These are phyloP conservation scores for Gaertneriomyces sp. DNA, from an alignment of 192 early-diverging fungal genomes.

Conservation along the genomic window DNA sequence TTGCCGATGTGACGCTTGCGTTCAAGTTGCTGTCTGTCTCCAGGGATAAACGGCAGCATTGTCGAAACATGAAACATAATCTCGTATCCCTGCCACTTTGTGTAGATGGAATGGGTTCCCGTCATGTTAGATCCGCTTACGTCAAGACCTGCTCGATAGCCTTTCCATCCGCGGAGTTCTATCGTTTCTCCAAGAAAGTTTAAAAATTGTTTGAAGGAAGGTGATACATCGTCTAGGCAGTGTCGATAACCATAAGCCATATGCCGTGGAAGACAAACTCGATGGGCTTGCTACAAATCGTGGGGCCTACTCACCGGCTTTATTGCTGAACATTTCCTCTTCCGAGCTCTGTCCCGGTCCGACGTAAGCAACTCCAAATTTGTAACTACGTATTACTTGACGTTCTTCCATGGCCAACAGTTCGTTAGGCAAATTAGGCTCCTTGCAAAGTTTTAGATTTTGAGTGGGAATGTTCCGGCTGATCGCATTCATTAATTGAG, in stretches of 20 bases:
- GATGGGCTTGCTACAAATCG: not conserved
- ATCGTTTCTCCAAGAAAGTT: constrained; percentile 69
- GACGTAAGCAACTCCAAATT: constrained; percentile 75
- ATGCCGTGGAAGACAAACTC: not conserved
- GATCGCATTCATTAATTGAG: constrained; percentile 50
- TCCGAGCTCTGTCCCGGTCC: constrained; percentile 67
- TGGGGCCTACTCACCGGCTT: constrained; percentile 31
- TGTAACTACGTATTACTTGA: constrained; percentile 68
- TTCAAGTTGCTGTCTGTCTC: constrained; percentile 69
- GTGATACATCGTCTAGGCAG: constrained; percentile 34
- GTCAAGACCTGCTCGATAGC: constrained; percentile 75
- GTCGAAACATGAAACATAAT: constrained; percentile 79
- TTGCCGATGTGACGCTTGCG: constrained; percentile 71
- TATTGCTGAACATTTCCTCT: constrained; percentile 74
- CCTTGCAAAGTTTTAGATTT: constrained; percentile 57
- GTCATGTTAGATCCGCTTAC: constrained; percentile 65
- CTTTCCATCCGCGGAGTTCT: constrained; percentile 66
- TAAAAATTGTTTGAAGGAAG: constrained; percentile 60
- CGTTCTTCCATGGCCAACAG: constrained; percentile 70
- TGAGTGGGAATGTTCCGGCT: constrained; percentile 48
- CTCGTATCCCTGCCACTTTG: constrained; percentile 70
- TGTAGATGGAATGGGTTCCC: constrained; percentile 65
- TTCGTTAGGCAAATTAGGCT: constrained; percentile 60
- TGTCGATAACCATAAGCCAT: not conserved
- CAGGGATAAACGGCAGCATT: constrained; percentile 62